phyloP scores from a whole-genome alignment of 176 grass and related monocot genomes.

The Zea luxurians region DNA sequence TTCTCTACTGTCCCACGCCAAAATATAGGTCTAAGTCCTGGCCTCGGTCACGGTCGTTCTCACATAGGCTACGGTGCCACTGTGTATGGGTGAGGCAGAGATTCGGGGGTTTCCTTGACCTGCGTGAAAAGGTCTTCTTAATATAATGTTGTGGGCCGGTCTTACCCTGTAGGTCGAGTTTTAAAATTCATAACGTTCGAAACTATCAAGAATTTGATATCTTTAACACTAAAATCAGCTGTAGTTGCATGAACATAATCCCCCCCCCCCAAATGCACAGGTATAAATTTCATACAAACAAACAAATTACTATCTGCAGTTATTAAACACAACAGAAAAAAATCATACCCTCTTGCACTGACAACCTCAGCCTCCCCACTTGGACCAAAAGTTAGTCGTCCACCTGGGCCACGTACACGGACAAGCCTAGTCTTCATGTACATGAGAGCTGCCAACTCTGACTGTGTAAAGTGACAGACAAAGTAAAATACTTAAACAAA shows the following conservation, averaged over 20 bases:
- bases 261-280: neutral
- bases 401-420: slow-evolving; percentile 82
- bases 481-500: slow-evolving; percentile 34
- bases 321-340: slow-evolving; percentile 18
- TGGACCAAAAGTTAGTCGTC: slow-evolving; percentile 71
- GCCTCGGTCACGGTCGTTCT: no score
- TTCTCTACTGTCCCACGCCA: no score
- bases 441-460: slow-evolving; percentile 95
- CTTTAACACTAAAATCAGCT: neutral
- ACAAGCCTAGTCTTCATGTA: slow-evolving; percentile 96
- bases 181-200: neutral
- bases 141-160: no score
- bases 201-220: neutral
- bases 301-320: slow-evolving; percentile 9
- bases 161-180: no score
- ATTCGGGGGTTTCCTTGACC: no score
- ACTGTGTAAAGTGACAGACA: slow-evolving; percentile 46
- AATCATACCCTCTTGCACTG: slow-evolving; percentile 83
- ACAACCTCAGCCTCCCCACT: slow-evolving; percentile 98
- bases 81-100: no score
- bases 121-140: no score
- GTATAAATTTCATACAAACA: neutral
- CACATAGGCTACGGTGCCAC: no score
- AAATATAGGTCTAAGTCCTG: no score
- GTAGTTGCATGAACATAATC: neutral